phyloP scores from a whole-genome alignment of 495 filamentous ascomycete species.

The Penicillium canariense region DNA sequence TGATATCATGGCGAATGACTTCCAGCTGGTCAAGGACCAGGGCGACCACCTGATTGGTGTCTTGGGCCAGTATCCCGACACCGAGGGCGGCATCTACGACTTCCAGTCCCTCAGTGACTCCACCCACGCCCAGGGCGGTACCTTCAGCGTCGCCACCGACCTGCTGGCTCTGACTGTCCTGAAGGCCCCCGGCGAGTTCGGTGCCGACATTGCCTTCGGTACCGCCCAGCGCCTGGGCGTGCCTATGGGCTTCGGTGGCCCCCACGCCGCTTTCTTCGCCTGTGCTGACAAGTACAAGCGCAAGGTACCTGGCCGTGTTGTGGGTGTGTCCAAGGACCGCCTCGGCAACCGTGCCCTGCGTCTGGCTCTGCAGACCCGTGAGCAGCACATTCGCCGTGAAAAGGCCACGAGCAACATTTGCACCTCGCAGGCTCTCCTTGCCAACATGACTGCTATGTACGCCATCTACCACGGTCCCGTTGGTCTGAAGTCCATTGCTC shows the following conservation, averaged over 20 bases:
- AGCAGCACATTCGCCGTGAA: conserved; percentile 96
- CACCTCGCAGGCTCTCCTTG: conserved; percentile 90
- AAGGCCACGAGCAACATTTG: conserved; percentile 99
- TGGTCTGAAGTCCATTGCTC: conserved; percentile 82
- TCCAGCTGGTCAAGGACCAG: conserved; percentile 63
- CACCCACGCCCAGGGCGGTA: conserved; percentile 76
- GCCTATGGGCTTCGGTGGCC: conserved; percentile 90
- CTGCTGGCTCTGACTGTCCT: conserved; percentile 85
- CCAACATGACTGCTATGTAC: conserved; percentile 97
- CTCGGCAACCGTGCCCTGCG: conserved; percentile 81
- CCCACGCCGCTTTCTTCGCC: conserved; percentile 97
- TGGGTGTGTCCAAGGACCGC: conserved; percentile 92
- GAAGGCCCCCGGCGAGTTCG: conserved; percentile 92
- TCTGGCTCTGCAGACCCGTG: conserved; percentile 87
- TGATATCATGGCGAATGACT: conserved; percentile 64
- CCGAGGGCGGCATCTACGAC: conserved; percentile 76
- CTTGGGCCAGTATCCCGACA: conserved; percentile 93
- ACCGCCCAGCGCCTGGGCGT: conserved; percentile 95
- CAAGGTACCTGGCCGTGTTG: conserved; percentile 90
- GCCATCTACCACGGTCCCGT: conserved; percentile 93
- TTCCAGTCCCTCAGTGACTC: conserved; percentile 70
- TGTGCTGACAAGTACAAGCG: conserved; percentile 90
- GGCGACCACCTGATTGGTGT: conserved; percentile 88
- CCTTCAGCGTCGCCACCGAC: conserved; percentile 89
- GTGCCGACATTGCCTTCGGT: conserved; percentile 95